Evolutionary conservation across 2,329 filamentous ascomycete genomes (phyloP).

Genomic region (Pseudogymnoascus pannorum): DNA sequence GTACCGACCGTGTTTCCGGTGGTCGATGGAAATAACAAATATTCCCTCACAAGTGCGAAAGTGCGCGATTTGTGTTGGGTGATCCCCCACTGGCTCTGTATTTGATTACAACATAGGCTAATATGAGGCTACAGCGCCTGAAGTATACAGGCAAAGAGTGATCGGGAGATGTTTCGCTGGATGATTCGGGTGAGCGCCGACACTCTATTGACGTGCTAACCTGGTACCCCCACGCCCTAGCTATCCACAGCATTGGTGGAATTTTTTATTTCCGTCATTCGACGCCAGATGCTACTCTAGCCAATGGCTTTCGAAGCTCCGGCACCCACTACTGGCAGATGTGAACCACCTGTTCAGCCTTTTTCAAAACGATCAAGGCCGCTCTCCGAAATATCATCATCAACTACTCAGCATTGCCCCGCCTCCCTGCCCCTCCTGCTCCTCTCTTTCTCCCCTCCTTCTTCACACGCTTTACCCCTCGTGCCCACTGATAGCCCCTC

Average conservation of each 20-base stretch:
- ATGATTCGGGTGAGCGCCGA: neutral
- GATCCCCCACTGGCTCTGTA: neutral
- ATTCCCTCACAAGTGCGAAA: neutral
- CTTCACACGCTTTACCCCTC: neutral
- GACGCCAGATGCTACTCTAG: neutral
- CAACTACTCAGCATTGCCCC: neutral
- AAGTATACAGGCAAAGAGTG: neutral
- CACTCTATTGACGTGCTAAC: neutral
- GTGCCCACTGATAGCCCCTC: neutral
- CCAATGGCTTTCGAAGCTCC: conserved; percentile 2
- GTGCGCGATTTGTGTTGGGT: neutral
- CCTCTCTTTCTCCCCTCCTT: neutral
- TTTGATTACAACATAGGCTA: neutral
- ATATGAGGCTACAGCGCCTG: neutral
- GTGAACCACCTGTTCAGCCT: neutral
- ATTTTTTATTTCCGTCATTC: neutral
- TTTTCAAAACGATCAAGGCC: neutral
- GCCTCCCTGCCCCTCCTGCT: neutral
- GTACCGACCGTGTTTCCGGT: no score
- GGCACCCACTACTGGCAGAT: conserved; percentile 4
- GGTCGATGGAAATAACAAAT: neutral
- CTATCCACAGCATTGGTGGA: conserved; percentile 3
- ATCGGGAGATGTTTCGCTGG: neutral
- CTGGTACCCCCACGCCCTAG: neutral
- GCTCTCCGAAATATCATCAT: neutral